Conservation (phyloP, 2,329 filamentous ascomycete genomes). For the Fusarium austroafricanum region DNA sequence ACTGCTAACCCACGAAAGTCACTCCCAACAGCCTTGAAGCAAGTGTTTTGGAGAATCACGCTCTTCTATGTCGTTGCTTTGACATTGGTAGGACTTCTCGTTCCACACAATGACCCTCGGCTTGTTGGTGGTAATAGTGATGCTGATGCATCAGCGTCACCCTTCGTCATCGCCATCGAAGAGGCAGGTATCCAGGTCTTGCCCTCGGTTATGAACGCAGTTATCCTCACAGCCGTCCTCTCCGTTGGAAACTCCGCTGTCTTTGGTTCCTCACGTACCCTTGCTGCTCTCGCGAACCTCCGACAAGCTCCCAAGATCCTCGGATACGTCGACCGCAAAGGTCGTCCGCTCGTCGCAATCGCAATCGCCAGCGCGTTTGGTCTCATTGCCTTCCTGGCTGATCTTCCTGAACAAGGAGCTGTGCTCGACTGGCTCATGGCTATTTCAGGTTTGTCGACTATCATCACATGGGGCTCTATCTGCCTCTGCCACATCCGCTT, state of each 20-base stretch:
- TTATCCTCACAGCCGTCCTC: conserved; percentile 90
- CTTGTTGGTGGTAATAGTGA: conserved; percentile 68
- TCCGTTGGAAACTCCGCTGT: conserved; percentile 93
- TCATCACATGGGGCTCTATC: conserved; percentile 87
- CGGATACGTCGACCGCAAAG: conserved; percentile 83
- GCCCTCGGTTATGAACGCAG: conserved; percentile 92
- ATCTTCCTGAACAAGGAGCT: conserved; percentile 66
- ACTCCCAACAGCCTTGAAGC: conserved; percentile 87
- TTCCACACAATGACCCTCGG: conserved; percentile 75
- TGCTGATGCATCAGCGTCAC: conserved; percentile 80
- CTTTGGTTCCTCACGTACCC: conserved; percentile 89
- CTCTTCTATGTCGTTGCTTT: conserved; percentile 91
- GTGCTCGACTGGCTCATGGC: conserved; percentile 86
- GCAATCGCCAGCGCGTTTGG: conserved; percentile 74
- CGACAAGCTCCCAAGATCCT: conserved; percentile 82
- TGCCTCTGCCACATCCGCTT: conserved; percentile 94
- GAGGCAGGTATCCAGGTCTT: conserved; percentile 84
- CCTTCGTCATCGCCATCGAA: conserved; percentile 92
- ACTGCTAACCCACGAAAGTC: conserved; percentile 83
- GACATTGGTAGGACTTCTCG: conserved; percentile 82
- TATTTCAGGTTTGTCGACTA: conserved; percentile 76
- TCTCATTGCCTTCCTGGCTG: conserved; percentile 81
- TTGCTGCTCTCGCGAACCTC: conserved; percentile 90
- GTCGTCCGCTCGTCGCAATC: conserved; percentile 82
- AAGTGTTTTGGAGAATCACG: conserved; percentile 94